Conservation (phyloP, 2,329 filamentous ascomycete species). For the Verticillium klebahnii region DNA sequence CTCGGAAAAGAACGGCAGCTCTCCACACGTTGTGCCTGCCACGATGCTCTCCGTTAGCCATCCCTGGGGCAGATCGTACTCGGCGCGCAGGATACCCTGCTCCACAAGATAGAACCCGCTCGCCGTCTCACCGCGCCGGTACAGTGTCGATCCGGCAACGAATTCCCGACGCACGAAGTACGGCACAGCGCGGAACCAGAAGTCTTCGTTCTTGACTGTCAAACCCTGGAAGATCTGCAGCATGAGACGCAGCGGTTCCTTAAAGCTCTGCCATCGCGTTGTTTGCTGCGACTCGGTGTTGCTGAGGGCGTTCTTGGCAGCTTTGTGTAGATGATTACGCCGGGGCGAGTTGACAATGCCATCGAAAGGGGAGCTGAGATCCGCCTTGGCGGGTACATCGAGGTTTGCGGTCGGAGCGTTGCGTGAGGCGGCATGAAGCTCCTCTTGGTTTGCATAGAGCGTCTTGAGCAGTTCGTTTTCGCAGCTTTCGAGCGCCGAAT, state of each 20-base stretch:
- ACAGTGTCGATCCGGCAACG: constrained; percentile 67
- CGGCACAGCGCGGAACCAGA: constrained; percentile 77
- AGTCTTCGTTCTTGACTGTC: constrained; percentile 83
- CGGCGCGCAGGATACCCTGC: constrained; percentile 79
- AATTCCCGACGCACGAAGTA: constrained; percentile 73
- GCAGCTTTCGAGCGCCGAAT: constrained; percentile 88
- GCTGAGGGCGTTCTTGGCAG: constrained; percentile 70
- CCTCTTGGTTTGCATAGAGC: constrained; percentile 67
- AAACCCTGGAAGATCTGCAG: constrained; percentile 93
- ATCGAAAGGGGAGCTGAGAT: constrained; percentile 27
- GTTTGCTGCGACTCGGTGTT: constrained; percentile 57
- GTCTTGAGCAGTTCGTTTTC: constrained; percentile 90
- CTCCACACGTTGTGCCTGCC: constrained; percentile 89
- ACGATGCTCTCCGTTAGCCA: constrained; percentile 87
- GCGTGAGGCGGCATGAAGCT: constrained; percentile 41
- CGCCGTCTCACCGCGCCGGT: constrained; percentile 69
- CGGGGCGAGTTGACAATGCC: constrained; percentile 73
- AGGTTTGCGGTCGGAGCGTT: constrained; percentile 37
- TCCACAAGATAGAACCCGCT: constrained; percentile 89
- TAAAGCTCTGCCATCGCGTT: constrained; percentile 77
- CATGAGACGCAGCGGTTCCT: constrained; percentile 85
- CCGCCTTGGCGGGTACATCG: constrained; percentile 39
- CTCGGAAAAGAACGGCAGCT: constrained; percentile 93
- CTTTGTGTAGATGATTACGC: constrained; percentile 69
- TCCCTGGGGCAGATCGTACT: constrained; percentile 89